Evolutionary conservation across 2,329 filamentous ascomycete species (phyloP).

Genomic region (Alternaria sp.): DNA sequence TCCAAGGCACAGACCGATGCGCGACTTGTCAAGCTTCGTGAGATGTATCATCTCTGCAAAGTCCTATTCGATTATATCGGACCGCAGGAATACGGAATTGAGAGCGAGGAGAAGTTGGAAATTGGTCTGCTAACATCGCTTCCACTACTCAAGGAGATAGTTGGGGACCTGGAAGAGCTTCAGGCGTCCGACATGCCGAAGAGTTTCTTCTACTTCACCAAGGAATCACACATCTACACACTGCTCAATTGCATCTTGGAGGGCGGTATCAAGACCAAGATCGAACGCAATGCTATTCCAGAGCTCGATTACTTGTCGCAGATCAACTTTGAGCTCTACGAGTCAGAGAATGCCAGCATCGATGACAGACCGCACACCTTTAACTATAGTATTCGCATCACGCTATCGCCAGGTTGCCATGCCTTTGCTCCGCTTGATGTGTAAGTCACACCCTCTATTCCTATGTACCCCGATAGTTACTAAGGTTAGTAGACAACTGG

Average conservation of each 20-base stretch:
- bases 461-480: not conserved
- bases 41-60: constrained; percentile 92
- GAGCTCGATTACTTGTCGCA: constrained; percentile 97
- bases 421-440: constrained; percentile 96
- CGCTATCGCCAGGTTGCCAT: constrained; percentile 93
- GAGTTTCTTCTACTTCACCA: constrained; percentile 98
- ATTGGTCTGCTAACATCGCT: constrained; percentile 94
- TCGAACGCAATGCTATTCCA: constrained; percentile 91
- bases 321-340: constrained; percentile 98
- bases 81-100: constrained; percentile 97
- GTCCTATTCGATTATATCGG: constrained; percentile 98
- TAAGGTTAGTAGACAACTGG: constrained; percentile 68
- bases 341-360: constrained; percentile 76
- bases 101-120: constrained; percentile 95
- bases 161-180: constrained; percentile 95
- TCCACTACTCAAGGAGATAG: constrained; percentile 93
- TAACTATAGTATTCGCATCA: constrained; percentile 95
- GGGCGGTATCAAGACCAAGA: constrained; percentile 96
- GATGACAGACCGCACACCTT: constrained; percentile 74
- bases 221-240: constrained; percentile 98
- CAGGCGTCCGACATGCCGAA: constrained; percentile 94
- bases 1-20: constrained; percentile 82
- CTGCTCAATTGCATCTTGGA: constrained; percentile 97
- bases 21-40: constrained; percentile 84
- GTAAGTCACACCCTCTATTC: constrained; percentile 31